Evolutionary conservation across 2,329 filamentous ascomycete genomes (phyloP), one percentile per base, ranked within the genome.

Genomic region (Colletotrichum sp.): DNA sequence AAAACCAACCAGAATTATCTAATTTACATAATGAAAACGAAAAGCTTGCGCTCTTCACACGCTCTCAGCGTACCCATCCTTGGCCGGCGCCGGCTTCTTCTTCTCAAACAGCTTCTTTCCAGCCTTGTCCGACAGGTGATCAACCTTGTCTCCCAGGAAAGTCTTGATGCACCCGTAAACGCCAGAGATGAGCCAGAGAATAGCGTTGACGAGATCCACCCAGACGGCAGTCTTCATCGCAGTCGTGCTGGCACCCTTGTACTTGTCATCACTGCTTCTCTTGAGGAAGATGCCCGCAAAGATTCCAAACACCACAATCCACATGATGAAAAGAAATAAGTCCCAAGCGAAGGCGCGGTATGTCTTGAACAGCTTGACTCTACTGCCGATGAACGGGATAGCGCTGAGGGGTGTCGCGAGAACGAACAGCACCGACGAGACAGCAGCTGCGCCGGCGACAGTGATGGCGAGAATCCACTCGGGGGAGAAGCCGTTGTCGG

Each of bases 221-320:
- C 93, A 95, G 5, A 95, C 93, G 3, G 93, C 93, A 77, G 90
- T 88, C 85, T 94, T 93, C 94, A 95, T 95, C 8, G 82, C 68
- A 6, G 81, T 77, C 0, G 86, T 87, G 77, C 82, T 87, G 60
- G 82, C 83, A 34, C 86, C 87, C 81, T 89, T 84, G 82, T 88
- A 89, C 55, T 83, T 80, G 39, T 87, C 85, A 73, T 93, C 89
- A 71, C 88, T 88, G 77, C 92, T 84, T 66, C 90, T 88, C 39
- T 88, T 83, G 75, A 95, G 91, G 84, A 94, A 96, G 85, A 95
- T 92, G 76, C 88, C 90, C 16, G 92, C 94, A 79, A 96, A 95
- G 75, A 94, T 89, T 32, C 93, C 94, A 81, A 95, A 95, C 4
- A 94, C 87, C 16, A 92, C 89, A 77, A 94, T 86, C 92, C 93